These are phyloP conservation scores for Clavispora fructus DNA, from an alignment of 805 yeast genomes.

Conservation along the genomic window DNA sequence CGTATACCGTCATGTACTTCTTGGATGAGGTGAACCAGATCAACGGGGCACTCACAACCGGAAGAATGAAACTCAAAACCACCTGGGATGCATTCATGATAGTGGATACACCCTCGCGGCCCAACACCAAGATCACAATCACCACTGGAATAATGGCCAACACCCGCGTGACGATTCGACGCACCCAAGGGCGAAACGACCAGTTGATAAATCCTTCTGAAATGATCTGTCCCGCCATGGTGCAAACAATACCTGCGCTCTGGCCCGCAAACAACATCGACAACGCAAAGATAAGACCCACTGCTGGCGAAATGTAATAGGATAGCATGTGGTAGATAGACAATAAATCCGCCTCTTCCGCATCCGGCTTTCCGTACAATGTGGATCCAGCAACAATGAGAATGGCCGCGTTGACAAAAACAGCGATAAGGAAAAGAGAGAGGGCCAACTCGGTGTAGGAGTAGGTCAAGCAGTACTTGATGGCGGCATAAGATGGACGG, in stretches of 20 bases:
- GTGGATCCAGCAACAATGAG: conserved; percentile 42
- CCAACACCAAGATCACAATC: conserved; percentile 31
- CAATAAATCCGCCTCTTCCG: conserved; percentile 41
- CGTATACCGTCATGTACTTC: conserved; percentile 36
- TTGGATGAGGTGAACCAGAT: conserved; percentile 39
- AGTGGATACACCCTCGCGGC: conserved; percentile 41
- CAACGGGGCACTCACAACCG: conserved; percentile 41
- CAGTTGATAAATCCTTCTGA: conserved; percentile 43
- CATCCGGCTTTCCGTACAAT: conserved; percentile 39
- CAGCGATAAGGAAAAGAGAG: conserved; percentile 38
- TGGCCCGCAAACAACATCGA: conserved; percentile 45
- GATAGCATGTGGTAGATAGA: conserved; percentile 42
- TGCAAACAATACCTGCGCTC: conserved; percentile 44
- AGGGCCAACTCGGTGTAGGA: conserved; percentile 37
- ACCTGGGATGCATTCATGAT: conserved; percentile 44
- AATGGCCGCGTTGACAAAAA: conserved; percentile 41
- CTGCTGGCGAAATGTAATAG: conserved; percentile 39
- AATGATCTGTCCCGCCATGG: conserved; percentile 45
- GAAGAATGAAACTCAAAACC: conserved; percentile 39
- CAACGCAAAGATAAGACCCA: conserved; percentile 40
- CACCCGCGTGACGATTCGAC: conserved; percentile 36
- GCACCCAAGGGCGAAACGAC: conserved; percentile 39
- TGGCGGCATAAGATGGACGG: conserved; percentile 38
- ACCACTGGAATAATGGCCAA: conserved; percentile 40
- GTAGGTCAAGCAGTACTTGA: conserved; percentile 35